phyloP scores from a whole-genome alignment of 768 basidiomycete genomes.

The Lentinula aciculospora region DNA sequence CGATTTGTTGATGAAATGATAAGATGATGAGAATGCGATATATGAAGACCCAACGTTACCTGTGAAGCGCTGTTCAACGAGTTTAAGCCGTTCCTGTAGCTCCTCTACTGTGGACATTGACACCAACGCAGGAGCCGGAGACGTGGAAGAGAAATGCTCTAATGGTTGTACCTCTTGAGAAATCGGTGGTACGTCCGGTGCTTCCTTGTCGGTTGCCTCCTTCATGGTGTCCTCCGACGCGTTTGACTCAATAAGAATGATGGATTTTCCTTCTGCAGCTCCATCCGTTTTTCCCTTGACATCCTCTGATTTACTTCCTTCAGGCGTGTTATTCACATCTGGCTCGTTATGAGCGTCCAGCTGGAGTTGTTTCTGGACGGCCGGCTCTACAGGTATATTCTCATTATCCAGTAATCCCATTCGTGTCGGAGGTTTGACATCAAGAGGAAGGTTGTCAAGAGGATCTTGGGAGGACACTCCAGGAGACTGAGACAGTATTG shows the following conservation, averaged over 20 bases:
- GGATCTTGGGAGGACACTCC: not conserved
- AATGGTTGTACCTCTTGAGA: not conserved
- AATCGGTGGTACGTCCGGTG: not conserved
- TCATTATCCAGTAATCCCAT: not conserved
- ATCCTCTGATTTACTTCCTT: not conserved
- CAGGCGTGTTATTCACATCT: not conserved
- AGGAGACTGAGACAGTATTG: constrained; percentile 11
- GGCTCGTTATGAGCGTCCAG: not conserved
- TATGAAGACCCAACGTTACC: constrained; percentile 32
- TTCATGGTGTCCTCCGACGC: not conserved
- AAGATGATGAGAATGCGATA: constrained; percentile 5
- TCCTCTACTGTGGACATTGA: constrained; percentile 38
- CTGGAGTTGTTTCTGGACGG: not conserved
- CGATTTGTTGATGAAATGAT: too few species aligned
- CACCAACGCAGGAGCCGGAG: not conserved
- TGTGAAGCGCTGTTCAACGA: constrained; percentile 73
- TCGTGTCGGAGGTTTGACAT: too few species aligned
- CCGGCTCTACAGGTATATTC: not conserved
- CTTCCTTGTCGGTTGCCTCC: not conserved
- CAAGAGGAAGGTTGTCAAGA: not conserved
- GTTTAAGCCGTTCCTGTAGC: constrained; percentile 59
- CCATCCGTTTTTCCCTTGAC: not conserved
- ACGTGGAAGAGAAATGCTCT: not conserved
- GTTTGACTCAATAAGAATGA: not conserved
- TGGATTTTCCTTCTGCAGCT: not conserved